Evolutionary conservation across 345 rosid genomes (phyloP).

Genomic region (Chamaenerion angustifolium): DNA sequence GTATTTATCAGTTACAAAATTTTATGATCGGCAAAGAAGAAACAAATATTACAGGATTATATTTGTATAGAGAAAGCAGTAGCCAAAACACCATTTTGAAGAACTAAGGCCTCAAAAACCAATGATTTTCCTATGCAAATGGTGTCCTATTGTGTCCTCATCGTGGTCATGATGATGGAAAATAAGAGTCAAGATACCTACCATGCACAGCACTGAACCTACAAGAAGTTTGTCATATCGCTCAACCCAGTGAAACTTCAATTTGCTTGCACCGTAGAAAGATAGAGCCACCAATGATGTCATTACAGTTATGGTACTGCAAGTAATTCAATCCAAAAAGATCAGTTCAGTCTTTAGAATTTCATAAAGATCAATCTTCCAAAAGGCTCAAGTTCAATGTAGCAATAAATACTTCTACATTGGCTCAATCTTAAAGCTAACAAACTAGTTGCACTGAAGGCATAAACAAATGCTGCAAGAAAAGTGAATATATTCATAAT

Average conservation of each 20-base stretch:
- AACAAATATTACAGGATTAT: too few species aligned
- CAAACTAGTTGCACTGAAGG: too few species aligned
- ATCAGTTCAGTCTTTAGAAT: too few species aligned
- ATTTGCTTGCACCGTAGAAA: conserved; percentile 94
- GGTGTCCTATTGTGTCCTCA: conserved; percentile 22
- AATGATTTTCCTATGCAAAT: conserved; percentile 58
- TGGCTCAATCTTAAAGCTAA: too few species aligned
- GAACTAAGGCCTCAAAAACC: conserved; percentile 15
- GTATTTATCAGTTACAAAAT: too few species aligned
- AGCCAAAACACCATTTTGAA: neutral
- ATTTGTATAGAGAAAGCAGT: conserved; percentile 41
- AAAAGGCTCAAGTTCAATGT: too few species aligned
- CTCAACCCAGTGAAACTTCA: conserved; percentile 97
- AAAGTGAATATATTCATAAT: too few species aligned
- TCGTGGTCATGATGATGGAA: conserved; percentile 72
- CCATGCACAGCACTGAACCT: conserved; percentile 88
- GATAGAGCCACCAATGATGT: conserved; percentile 92
- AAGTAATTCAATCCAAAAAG: conserved; percentile 10
- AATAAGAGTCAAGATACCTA: conserved; percentile 75
- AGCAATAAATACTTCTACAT: too few species aligned
- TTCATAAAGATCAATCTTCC: too few species aligned
- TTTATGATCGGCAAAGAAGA: too few species aligned
- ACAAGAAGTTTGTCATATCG: conserved; percentile 89
- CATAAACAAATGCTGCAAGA: too few species aligned
- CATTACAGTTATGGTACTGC: conserved; percentile 92